Percentiles rank a stretch among this genome's conserved stretches.
Conservation (phyloP, 208 protist species). For the Trypanosoma mega region DNA sequence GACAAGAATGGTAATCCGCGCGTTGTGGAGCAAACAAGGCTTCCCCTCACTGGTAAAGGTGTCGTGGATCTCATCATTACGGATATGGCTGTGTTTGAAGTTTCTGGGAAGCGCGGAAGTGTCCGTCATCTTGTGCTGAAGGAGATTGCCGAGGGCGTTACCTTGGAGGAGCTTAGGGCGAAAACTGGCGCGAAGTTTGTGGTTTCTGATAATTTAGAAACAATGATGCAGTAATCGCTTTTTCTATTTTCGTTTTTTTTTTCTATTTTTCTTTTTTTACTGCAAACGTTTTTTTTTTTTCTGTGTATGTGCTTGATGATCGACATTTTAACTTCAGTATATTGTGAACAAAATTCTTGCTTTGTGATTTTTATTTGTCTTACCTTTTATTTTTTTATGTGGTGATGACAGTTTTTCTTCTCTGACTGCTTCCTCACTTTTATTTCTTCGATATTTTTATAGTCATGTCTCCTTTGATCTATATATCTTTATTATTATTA, state of each 20-base stretch:
- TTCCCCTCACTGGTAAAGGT: slow-evolving; percentile 84
- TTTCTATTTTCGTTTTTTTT: background rate
- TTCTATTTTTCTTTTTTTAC: background rate
- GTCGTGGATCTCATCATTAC: slow-evolving; percentile 94
- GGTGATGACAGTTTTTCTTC: too few relatives aligned
- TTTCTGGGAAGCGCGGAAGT: slow-evolving; percentile 30
- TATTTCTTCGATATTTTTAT: too few relatives aligned
- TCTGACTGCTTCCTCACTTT: too few relatives aligned
- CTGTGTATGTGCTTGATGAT: background rate
- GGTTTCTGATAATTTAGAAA: slow-evolving; percentile 42
- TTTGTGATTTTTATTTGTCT: too few relatives aligned
- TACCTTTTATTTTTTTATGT: too few relatives aligned
- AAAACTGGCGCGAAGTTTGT: slow-evolving; percentile 52
- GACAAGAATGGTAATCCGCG: slow-evolving; percentile 84
- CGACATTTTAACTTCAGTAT: too few relatives aligned
- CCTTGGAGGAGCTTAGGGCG: slow-evolving; percentile 72
- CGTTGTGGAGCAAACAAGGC: slow-evolving; percentile 76
- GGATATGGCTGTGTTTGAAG: slow-evolving; percentile 92
- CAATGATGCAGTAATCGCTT: slow-evolving; percentile 28
- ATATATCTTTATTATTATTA: too few relatives aligned
- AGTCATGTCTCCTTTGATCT: too few relatives aligned
- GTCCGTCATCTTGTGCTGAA: slow-evolving; percentile 61
- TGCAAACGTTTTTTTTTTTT: background rate
- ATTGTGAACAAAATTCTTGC: too few relatives aligned
- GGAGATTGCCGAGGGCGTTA: slow-evolving; percentile 78